Percentiles rank a stretch among this genome's conserved stretches.
These are phyloP conservation scores for Fragaria nilgerrensis DNA, from an alignment of 306 rosid species.

Conservation along the genomic window DNA sequence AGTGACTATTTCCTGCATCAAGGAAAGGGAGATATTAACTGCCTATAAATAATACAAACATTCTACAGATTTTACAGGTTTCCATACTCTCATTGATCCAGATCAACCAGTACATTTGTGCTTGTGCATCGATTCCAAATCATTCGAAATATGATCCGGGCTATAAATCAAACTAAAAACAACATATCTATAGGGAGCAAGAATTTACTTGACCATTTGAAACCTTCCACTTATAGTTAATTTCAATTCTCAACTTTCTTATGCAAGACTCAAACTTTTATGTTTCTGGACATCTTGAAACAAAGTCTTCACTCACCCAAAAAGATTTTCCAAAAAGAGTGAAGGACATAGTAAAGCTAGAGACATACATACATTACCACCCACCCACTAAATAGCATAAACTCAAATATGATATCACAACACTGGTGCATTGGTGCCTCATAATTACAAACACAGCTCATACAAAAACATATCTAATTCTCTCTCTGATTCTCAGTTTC, in stretches of 20 bases:
- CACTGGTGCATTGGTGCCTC: neutral
- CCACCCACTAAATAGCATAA: neutral
- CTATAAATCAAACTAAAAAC: neutral
- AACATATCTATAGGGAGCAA: neutral
- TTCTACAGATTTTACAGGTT: neutral
- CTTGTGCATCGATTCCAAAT: neutral
- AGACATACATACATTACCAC: neutral
- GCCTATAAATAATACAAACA: neutral
- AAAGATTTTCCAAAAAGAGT: neutral
- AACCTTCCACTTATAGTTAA: neutral
- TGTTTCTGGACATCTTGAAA: constrained; percentile 3
- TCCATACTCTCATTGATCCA: neutral
- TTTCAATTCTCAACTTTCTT: neutral
- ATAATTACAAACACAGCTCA: neutral
- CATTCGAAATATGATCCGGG: neutral
- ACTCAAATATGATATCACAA: neutral
- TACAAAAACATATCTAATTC: neutral
- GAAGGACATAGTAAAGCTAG: neutral
- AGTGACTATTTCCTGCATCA: constrained; percentile 50
- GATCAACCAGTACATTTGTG: neutral
- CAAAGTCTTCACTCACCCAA: neutral
- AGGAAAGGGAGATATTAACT: constrained; percentile 10
- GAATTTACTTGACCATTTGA: neutral
- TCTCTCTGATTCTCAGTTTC: neutral
- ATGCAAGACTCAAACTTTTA: neutral